phyloP scores from a whole-genome alignment of 768 basidiomycete genomes.

The Boletus reticuloceps region DNA sequence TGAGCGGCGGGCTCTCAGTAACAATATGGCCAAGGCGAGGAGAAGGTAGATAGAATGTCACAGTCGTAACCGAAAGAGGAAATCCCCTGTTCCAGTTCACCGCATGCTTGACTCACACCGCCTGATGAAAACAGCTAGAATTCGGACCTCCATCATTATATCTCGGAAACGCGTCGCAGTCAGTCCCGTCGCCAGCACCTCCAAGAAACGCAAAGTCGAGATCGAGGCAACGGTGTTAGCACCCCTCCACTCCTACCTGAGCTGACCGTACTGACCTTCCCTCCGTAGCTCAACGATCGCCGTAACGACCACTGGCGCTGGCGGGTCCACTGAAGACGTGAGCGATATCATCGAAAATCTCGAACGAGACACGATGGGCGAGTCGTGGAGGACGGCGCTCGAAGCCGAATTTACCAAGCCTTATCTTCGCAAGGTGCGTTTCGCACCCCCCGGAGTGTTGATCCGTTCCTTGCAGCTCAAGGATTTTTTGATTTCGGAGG shows the following conservation, averaged over 20 bases:
- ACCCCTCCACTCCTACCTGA: not conserved
- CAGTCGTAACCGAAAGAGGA: not conserved
- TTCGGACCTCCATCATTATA: not conserved
- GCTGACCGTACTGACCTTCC: not conserved
- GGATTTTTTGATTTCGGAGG: slow-evolving; percentile 54
- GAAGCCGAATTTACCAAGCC: slow-evolving; percentile 54
- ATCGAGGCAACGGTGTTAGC: slow-evolving; percentile 3
- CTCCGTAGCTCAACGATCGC: slow-evolving; percentile 15
- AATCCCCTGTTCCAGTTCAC: not conserved
- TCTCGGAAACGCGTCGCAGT: slow-evolving; percentile 14
- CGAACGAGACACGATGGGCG: slow-evolving; percentile 57
- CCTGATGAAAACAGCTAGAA: not conserved
- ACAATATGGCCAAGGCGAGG: slow-evolving; percentile 19
- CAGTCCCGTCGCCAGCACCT: not conserved
- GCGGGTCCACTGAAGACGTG: slow-evolving; percentile 2
- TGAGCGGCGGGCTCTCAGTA: slow-evolving; percentile 38
- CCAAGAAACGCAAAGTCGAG: slow-evolving; percentile 26
- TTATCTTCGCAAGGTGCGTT: slow-evolving; percentile 54
- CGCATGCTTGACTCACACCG: too few relatives aligned
- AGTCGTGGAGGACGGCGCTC: slow-evolving; percentile 51
- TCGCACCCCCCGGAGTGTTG: not conserved
- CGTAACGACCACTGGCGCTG: not conserved
- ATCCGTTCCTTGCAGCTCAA: slow-evolving; percentile 42
- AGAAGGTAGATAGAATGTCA: slow-evolving; percentile 13
- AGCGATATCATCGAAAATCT: slow-evolving; percentile 15